phyloP scores from a whole-genome alignment of 345 rosid genomes.

The Euphorbia peplus region DNA sequence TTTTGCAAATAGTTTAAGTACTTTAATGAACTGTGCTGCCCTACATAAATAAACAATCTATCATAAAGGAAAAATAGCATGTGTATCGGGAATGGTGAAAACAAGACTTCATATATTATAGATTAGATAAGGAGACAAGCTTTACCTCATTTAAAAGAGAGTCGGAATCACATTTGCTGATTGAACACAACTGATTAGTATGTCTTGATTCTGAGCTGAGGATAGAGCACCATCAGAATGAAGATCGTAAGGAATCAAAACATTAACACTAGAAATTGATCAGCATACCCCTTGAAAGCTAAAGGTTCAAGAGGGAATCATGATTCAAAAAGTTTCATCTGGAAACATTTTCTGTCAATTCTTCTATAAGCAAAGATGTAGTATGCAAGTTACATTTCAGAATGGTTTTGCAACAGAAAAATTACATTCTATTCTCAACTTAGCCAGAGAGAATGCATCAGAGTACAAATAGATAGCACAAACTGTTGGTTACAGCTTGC shows the following conservation, averaged over 20 bases:
- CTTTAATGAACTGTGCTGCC: background rate
- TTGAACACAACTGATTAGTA: slow-evolving; percentile 88
- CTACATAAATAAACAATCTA: background rate
- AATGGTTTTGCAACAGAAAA: background rate
- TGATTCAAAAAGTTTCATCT: background rate
- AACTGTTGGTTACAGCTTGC: background rate
- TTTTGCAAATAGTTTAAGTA: background rate
- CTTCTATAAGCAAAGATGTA: background rate
- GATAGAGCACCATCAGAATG: slow-evolving; percentile 26
- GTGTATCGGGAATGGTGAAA: background rate
- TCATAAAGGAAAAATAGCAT: background rate
- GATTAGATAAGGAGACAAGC: background rate
- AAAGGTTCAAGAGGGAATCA: background rate
- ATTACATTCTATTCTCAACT: background rate
- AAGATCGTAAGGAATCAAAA: slow-evolving; percentile 23
- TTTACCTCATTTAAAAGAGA: slow-evolving; percentile 90
- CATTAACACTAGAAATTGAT: background rate
- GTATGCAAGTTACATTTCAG: background rate
- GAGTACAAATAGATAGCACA: background rate
- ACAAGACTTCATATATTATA: background rate
- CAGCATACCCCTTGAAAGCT: background rate
- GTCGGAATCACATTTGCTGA: slow-evolving; percentile 79
- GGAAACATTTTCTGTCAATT: slow-evolving; percentile 2
- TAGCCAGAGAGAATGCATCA: background rate
- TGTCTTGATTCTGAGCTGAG: slow-evolving; percentile 89